Percentiles rank a stretch among this genome's conserved stretches.
phyloP scores from a whole-genome alignment of 2,329 filamentous ascomycete genomes.

The Diplocarpon mali region DNA sequence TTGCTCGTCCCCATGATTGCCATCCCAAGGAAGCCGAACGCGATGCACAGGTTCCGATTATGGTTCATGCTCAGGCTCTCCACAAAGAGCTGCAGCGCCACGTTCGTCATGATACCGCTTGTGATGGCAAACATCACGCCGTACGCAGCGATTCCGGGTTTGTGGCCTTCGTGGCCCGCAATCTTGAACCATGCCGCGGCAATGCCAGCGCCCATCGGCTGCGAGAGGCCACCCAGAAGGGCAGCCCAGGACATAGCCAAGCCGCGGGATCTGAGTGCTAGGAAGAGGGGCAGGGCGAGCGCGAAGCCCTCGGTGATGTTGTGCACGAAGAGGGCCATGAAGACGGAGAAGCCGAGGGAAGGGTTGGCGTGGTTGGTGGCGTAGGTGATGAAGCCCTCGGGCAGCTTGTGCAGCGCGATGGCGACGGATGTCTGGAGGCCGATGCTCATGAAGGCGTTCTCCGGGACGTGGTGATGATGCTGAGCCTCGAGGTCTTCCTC shows the following conservation, averaged over 20 bases:
- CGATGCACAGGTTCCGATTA: conserved; percentile 63
- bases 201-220: conserved; percentile 74
- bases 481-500: conserved; percentile 23
- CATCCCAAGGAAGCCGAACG: conserved; percentile 81
- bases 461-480: conserved; percentile 91
- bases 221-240: conserved; percentile 72
- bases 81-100: conserved; percentile 78
- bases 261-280: conserved; percentile 70
- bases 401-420: conserved; percentile 92
- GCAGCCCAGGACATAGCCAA: conserved; percentile 79
- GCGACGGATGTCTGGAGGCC: conserved; percentile 94
- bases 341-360: conserved; percentile 76
- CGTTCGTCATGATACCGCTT: conserved; percentile 90
- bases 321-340: conserved; percentile 92
- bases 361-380: conserved; percentile 96
- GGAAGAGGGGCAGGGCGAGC: conserved; percentile 83
- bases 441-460: conserved; percentile 87
- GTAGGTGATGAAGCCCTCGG: conserved; percentile 80
- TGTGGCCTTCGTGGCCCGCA: conserved; percentile 41
- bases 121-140: conserved; percentile 80
- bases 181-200: conserved; percentile 80
- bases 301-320: conserved; percentile 97
- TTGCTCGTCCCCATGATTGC: conserved; percentile 73
- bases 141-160: conserved; percentile 50
- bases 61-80: conserved; percentile 79